Evolutionary conservation across 2,329 filamentous ascomycete genomes (phyloP).

Genomic region (Apiospora marii): DNA sequence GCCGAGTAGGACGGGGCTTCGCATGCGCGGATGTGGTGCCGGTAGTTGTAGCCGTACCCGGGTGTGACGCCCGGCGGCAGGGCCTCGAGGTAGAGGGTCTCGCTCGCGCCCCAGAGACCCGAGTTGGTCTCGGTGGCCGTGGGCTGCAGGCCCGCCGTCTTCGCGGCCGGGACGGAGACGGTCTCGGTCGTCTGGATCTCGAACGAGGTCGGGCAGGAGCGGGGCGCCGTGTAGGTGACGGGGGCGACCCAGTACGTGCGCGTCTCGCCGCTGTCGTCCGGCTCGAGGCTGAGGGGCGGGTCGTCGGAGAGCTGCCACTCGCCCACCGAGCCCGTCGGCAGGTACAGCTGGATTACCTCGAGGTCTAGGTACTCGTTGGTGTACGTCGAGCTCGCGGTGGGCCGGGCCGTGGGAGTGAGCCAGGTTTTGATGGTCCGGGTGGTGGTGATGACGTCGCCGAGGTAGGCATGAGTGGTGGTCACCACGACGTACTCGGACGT

Average conservation of each 20-base stretch:
- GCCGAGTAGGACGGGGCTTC: neutral
- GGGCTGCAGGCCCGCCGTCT: neutral
- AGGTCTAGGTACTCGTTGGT: neutral
- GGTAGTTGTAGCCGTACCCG: neutral
- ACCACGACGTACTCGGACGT: neutral
- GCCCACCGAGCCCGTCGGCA: slow-evolving; percentile 1
- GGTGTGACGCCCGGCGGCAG: neutral
- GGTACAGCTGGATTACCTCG: slow-evolving; percentile 13
- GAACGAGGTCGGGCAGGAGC: slow-evolving; percentile 19
- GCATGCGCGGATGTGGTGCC: neutral
- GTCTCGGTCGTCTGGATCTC: neutral
- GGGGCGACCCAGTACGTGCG: slow-evolving; percentile 1
- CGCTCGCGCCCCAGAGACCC: neutral
- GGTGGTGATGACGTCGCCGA: neutral
- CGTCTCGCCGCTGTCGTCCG: neutral
- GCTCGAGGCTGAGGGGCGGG: neutral
- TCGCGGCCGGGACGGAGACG: neutral
- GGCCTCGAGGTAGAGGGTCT: neutral
- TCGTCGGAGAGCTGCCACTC: neutral
- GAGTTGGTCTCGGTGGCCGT: neutral
- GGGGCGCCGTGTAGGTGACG: slow-evolving; percentile 16
- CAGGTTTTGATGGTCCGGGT: slow-evolving; percentile 1
- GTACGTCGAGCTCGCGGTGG: slow-evolving; percentile 10
- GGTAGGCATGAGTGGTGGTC: neutral
- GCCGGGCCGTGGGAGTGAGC: neutral